A percentile compares a stretch with the other conserved stretches of the same genome.
These are phyloP conservation scores for Cucurbita moschata DNA, from an alignment of 306 rosid species.

Conservation along the genomic window DNA sequence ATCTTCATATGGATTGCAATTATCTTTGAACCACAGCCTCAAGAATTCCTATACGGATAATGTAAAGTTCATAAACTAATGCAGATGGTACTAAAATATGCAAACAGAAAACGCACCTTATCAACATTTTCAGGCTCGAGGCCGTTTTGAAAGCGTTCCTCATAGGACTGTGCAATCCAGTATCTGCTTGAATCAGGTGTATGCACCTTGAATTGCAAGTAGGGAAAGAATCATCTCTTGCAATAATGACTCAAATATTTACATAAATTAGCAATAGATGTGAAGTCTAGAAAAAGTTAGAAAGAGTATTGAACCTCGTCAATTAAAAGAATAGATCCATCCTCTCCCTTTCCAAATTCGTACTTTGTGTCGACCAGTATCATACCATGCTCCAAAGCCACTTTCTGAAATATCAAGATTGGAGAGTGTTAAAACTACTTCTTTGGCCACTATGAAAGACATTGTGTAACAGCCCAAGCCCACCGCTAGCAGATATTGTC, in stretches of 20 bases:
- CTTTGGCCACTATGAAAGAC: neutral
- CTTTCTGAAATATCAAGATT: constrained; percentile 34
- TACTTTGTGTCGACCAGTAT: constrained; percentile 91
- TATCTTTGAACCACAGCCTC: constrained; percentile 92
- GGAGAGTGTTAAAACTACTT: neutral
- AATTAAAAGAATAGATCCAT: constrained; percentile 70
- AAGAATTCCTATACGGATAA: constrained; percentile 63
- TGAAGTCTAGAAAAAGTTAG: neutral
- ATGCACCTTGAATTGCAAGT: constrained; percentile 49
- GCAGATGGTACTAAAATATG: neutral
- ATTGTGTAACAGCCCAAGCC: no score
- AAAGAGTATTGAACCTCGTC: constrained; percentile 50
- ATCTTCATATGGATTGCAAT: constrained; percentile 88
- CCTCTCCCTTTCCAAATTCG: constrained; percentile 84
- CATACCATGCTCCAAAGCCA: constrained; percentile 88
- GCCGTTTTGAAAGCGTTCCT: constrained; percentile 54
- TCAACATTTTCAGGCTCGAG: constrained; percentile 94
- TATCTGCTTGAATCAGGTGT: constrained; percentile 98
- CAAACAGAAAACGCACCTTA: constrained; percentile 38
- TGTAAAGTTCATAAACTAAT: neutral
- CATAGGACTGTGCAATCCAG: constrained; percentile 80
- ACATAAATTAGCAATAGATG: neutral
- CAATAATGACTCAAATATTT: neutral
- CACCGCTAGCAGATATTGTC: no score
- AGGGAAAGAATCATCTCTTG: constrained; percentile 4